Conservation (phyloP, 495 filamentous ascomycete genomes). For the Penicillium roqueforti region DNA sequence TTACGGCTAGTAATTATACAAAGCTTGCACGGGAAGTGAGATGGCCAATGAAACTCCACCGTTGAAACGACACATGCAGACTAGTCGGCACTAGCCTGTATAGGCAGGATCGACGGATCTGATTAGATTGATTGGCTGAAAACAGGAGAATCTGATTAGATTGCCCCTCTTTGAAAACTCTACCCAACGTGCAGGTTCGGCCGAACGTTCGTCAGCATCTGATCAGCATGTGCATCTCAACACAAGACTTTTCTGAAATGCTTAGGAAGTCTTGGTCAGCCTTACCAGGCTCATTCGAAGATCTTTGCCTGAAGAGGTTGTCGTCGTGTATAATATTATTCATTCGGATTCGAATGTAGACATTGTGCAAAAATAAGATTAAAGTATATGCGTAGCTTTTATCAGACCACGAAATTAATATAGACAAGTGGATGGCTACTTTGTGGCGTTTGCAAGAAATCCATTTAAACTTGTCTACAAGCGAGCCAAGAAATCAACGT, state of each 20-base stretch:
- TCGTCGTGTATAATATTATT: too few relatives aligned
- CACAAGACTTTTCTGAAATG: not conserved
- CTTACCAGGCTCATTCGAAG: not conserved
- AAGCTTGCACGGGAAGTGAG: not conserved
- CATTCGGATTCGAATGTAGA: too few relatives aligned
- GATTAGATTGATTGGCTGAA: slow-evolving; percentile 20
- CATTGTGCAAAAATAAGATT: not conserved
- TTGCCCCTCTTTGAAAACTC: slow-evolving; percentile 9
- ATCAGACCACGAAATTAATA: not conserved
- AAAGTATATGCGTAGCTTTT: not conserved
- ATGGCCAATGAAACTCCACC: not conserved
- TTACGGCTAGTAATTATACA: not conserved
- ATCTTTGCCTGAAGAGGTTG: not conserved
- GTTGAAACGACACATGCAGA: not conserved
- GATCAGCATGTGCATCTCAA: not conserved
- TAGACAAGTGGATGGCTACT: not conserved
- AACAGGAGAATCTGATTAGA: slow-evolving; percentile 17
- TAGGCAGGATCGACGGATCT: slow-evolving; percentile 12
- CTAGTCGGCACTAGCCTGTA: not conserved
- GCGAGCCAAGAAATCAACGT: slow-evolving; percentile 4
- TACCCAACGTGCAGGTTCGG: not conserved
- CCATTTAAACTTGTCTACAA: not conserved
- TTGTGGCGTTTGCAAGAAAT: not conserved
- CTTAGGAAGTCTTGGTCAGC: not conserved
- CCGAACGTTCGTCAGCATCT: not conserved